Base-by-base conservation (phyloP, 257 asterid genomes). In the Nemophila menziesii region DNA sequence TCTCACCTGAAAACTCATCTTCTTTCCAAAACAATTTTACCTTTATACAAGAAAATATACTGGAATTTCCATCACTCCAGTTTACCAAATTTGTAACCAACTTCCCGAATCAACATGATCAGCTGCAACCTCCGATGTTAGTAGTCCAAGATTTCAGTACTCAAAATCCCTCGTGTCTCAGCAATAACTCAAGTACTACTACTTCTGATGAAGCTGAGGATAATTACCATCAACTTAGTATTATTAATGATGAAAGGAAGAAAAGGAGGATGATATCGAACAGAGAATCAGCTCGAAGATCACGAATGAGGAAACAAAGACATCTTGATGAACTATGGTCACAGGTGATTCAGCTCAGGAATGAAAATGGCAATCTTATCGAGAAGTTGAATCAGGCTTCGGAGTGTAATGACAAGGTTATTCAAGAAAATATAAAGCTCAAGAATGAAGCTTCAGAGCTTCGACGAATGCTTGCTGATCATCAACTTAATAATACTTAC, bases 271-370 rank as follows among this genome's bases (percentile, higher is more conserved):
- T 83, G 95, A 77, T 82, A 61, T 87, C 97, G 1, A 87, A 83
- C 49, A 57, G 95, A 29, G 95, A 83, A 53, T 87, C 97, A 0
- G 97, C 97, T 0, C 47, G 97, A 12, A 67, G 97, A 55, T 87
- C 97, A 1, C 75, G 97, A 69, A 87, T 87, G 97, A 55, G 97
- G 20, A 87, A 87, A 49, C 95, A 87, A 67, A 74, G 74, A 61
- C 95, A 82, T 44, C 87, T 86, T 3, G 95, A 83, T 22, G 97
- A 83, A 70, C 72, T 87, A 1, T 67, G 89, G 80, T 63, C 86
- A 1, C 95, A 83, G 64, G 93, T 83, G 11, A 46, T 65, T 39
- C 86, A 72, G 9, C 89, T 87, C 46, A 64, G 74, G 40, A 73
- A 75, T 0, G 93, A 87, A 43, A 83, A 83, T 11, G 62, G 65